A percentile compares a stretch with the other conserved stretches of the same genome.
phyloP scores from a whole-genome alignment of 768 basidiomycete species.

The Hericium alpestre region DNA sequence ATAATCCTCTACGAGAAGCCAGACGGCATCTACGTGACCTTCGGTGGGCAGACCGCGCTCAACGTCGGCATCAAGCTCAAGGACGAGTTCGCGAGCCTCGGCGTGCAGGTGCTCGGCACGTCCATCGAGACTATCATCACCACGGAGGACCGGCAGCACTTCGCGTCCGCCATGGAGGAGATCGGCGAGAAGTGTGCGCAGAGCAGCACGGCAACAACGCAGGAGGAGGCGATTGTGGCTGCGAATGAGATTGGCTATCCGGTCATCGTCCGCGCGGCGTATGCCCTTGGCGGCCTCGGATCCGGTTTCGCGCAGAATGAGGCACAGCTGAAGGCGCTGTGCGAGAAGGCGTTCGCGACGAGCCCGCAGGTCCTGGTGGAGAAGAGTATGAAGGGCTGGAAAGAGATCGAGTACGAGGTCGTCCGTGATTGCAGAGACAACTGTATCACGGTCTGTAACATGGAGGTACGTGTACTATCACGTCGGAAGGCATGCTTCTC shows the following conservation, averaged over 20 bases:
- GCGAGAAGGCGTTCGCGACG: slow-evolving; percentile 92
- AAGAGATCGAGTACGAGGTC: slow-evolving; percentile 99
- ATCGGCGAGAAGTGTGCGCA: slow-evolving; percentile 37
- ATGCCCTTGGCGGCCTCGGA: slow-evolving; percentile 95
- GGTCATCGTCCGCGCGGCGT: slow-evolving; percentile 92
- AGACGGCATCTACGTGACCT: slow-evolving; percentile 97
- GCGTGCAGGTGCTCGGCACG: slow-evolving; percentile 89
- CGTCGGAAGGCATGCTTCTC: neutral
- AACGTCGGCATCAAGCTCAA: slow-evolving; percentile 97
- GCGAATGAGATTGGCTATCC: slow-evolving; percentile 92
- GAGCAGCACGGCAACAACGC: slow-evolving; percentile 93
- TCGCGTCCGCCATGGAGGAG: slow-evolving; percentile 80
- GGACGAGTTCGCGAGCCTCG: slow-evolving; percentile 50
- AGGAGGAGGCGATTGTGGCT: slow-evolving; percentile 85
- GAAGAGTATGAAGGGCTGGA: slow-evolving; percentile 99
- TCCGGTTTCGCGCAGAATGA: slow-evolving; percentile 97
- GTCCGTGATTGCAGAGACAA: slow-evolving; percentile 96
- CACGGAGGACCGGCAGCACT: slow-evolving; percentile 65
- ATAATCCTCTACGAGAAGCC: slow-evolving; percentile 99
- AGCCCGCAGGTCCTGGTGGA: slow-evolving; percentile 98
- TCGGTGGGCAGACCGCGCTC: slow-evolving; percentile 94
- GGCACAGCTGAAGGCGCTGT: slow-evolving; percentile 76
- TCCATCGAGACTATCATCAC: slow-evolving; percentile 78
- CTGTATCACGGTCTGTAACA: slow-evolving; percentile 99
- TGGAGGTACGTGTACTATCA: slow-evolving; percentile 65